Base-by-base conservation (phyloP, 2,329 filamentous ascomycete species). In the Neurospora crassa region DNA sequence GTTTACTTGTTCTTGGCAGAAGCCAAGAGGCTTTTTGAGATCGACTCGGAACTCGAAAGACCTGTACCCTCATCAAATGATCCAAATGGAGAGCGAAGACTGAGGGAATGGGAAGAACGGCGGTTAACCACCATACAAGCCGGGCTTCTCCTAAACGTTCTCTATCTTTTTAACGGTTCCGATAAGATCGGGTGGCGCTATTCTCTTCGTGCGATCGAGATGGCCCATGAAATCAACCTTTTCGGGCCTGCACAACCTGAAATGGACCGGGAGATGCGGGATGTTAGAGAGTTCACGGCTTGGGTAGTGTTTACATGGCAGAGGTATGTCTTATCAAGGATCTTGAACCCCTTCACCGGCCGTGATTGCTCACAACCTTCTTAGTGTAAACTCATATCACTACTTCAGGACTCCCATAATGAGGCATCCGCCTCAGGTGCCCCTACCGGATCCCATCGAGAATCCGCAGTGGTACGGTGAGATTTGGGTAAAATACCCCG, bases 111-210 rank as follows among this genome's bases (percentile, higher is more conserved):
- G 43, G 72, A 71, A 7, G 70, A 74, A 3, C 71, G 76, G 0
- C 74, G 74, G 5, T 72, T 83, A 11, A 78, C 78, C 11, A 79
- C 78, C 5, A 76, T 81, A 40, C 81, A 82, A 69, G 78, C 79
- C 0, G 79, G 78, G 3, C 59, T 78, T 8, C 68, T 82, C n/a
- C 41, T 82, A 3, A 78, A 74, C 41, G 68, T 79, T 43, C 72
- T 77, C 34, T 74, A 79, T 37, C 78, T 76, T 24, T 71, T 81
- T 1, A 79, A 78, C 29, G 80, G 81, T 1, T 70, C 80, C 0
- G 82, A 83, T 67, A 78, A 79, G 72, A 75, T 83, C 34, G 82
- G 82, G 0, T 77, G 78, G 67, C 72, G 78, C 0, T 83, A 81
- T 40, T 74, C 76, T 0, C 42, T 79, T 0, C 79, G 80, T 5